These are phyloP conservation scores for Cercospora brassicicola DNA, from an alignment of 2,329 filamentous ascomycete genomes.

Conservation along the genomic window DNA sequence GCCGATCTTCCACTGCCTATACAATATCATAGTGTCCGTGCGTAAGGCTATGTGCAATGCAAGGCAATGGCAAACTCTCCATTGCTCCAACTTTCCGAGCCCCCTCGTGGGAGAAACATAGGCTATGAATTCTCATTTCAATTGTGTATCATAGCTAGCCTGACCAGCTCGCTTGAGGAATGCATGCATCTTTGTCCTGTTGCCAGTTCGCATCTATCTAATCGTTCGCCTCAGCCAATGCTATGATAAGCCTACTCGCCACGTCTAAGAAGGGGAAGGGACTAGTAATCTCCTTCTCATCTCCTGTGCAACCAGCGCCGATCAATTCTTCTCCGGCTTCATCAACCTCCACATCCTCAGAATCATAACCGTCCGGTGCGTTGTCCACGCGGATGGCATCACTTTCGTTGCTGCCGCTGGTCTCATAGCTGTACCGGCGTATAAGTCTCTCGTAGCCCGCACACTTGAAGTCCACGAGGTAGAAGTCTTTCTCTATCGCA, in stretches of 20 bases:
- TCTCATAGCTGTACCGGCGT: slow-evolving; percentile 42
- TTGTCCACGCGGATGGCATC: slow-evolving; percentile 27
- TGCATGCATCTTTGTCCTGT: slow-evolving; percentile 13
- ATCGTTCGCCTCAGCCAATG: slow-evolving; percentile 76
- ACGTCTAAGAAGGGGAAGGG: slow-evolving; percentile 96
- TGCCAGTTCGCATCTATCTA: slow-evolving; percentile 33
- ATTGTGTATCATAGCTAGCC: slow-evolving; percentile 9
- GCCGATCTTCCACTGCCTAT: neutral
- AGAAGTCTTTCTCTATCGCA: slow-evolving; percentile 87
- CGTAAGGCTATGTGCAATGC: neutral
- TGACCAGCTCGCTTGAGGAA: neutral
- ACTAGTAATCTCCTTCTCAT: slow-evolving; percentile 92
- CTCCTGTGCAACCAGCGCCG: slow-evolving; percentile 55
- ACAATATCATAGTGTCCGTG: neutral
- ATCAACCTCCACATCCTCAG: slow-evolving; percentile 35
- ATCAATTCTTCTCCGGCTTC: slow-evolving; percentile 45
- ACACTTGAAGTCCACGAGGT: slow-evolving; percentile 97
- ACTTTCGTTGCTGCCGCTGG: slow-evolving; percentile 34
- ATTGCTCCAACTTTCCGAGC: neutral
- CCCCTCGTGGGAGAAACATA: neutral
- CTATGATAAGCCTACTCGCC: slow-evolving; percentile 87
- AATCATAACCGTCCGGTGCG: slow-evolving; percentile 22
- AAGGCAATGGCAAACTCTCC: no score
- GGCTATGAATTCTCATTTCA: neutral
- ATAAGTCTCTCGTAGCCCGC: slow-evolving; percentile 92